Conservation (phyloP, 768 basidiomycete genomes). For the Asterophora parasitica region DNA sequence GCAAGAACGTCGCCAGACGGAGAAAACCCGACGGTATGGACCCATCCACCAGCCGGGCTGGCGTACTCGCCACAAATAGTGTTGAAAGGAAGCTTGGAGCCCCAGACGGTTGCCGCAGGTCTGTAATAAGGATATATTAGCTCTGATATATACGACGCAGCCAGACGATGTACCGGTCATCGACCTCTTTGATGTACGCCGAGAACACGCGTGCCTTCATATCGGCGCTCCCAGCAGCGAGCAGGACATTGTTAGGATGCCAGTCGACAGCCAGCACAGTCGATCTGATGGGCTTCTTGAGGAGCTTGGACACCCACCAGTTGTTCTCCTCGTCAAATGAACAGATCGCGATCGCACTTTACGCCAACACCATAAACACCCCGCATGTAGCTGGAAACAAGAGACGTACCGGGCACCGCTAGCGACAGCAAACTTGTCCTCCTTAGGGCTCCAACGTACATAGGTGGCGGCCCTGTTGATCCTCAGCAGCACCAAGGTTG, state of each 20-base stretch:
- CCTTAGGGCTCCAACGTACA: slow-evolving; percentile 94
- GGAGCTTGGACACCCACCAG: slow-evolving; percentile 97
- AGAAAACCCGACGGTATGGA: slow-evolving; percentile 93
- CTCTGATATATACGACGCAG: background rate
- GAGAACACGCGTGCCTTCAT: slow-evolving; percentile 98
- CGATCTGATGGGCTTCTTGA: slow-evolving; percentile 96
- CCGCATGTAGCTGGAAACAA: too few relatives aligned
- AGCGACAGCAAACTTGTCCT: slow-evolving; percentile 98
- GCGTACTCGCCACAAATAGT: slow-evolving; percentile 93
- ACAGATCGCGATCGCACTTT: slow-evolving; percentile 89
- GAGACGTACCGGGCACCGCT: slow-evolving; percentile 82
- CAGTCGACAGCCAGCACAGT: slow-evolving; percentile 94
- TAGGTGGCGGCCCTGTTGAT: slow-evolving; percentile 95
- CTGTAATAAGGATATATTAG: slow-evolving; percentile 34
- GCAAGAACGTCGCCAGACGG: slow-evolving; percentile 93
- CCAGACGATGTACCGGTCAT: slow-evolving; percentile 61
- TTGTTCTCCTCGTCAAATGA: slow-evolving; percentile 97
- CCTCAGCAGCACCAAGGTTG: slow-evolving; percentile 90
- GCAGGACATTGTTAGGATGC: slow-evolving; percentile 98
- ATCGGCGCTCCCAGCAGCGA: slow-evolving; percentile 96
- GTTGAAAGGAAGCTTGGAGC: slow-evolving; percentile 97
- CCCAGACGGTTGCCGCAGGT: slow-evolving; percentile 89
- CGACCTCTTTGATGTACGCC: slow-evolving; percentile 97
- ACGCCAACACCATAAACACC: slow-evolving; percentile 1
- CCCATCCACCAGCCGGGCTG: slow-evolving; percentile 93